Conservation (phyloP, 768 basidiomycete genomes). For the Lepiota subincarnata region DNA sequence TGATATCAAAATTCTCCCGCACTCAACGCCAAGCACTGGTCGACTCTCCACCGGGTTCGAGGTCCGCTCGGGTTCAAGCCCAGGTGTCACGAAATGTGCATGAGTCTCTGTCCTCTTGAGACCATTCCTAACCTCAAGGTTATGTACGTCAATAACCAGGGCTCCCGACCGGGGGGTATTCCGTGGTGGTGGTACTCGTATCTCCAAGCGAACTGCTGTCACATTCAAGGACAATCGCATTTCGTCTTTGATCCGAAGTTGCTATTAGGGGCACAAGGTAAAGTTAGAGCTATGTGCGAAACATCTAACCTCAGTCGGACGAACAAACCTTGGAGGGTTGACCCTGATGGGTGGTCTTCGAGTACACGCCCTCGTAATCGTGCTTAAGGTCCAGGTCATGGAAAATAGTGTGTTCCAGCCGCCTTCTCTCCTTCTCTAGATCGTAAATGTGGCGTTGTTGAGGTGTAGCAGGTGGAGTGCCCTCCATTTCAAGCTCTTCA, state of each 20-base stretch:
- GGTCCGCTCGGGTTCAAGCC: not conserved
- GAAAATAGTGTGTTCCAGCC: constrained; percentile 48
- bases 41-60: not conserved
- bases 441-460: constrained; percentile 17
- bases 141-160: constrained; percentile 59
- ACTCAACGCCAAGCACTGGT: constrained; percentile 23
- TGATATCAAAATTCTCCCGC: constrained; percentile 45
- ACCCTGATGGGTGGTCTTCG: not conserved
- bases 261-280: not conserved
- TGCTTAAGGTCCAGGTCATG: constrained; percentile 55
- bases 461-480: constrained; percentile 37
- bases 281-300: not conserved
- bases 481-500: constrained; percentile 12
- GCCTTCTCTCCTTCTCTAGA: constrained; percentile 33
- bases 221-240: constrained; percentile 32
- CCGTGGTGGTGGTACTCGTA: constrained; percentile 62
- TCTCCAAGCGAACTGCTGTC: constrained; percentile 59
- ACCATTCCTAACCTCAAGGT: constrained; percentile 28
- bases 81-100: constrained; percentile 24
- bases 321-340: not conserved
- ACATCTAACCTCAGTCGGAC: not conserved
- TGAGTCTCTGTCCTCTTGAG: constrained; percentile 12
- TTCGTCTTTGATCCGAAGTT: not conserved
- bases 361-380: constrained; percentile 32
- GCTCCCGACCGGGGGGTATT: constrained; percentile 59